Evolutionary conservation across 2,329 filamentous ascomycete genomes (phyloP).

Genomic region (Sporothrix brunneoviolacea): DNA sequence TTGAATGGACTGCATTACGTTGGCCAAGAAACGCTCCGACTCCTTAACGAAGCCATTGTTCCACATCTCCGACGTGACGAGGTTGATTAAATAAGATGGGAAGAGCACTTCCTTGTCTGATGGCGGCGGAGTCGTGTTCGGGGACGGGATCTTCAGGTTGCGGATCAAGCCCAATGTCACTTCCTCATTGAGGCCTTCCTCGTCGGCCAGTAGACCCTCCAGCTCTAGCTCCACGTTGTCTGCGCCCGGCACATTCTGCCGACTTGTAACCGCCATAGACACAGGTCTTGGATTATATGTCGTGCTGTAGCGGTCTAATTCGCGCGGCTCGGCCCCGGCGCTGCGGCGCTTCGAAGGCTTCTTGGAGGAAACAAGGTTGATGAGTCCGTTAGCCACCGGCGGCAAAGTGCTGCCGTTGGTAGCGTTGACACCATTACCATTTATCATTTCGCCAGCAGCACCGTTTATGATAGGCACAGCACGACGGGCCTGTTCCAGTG

Average conservation of each 20-base stretch:
- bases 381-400: constrained; percentile 65
- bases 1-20: constrained; percentile 99
- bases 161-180: constrained; percentile 93
- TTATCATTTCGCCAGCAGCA: constrained; percentile 43
- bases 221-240: constrained; percentile 95
- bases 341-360: constrained; percentile 85
- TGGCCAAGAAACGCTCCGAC: constrained; percentile 95
- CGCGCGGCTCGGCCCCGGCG: constrained; percentile 77
- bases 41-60: constrained; percentile 99
- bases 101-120: constrained; percentile 98
- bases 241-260: constrained; percentile 60
- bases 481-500: constrained; percentile 80
- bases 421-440: constrained; percentile 12
- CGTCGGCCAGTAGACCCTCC: constrained; percentile 86
- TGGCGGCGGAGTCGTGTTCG: constrained; percentile 77
- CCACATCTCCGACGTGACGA: constrained; percentile 99
- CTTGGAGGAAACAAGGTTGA: constrained; percentile 95
- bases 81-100: constrained; percentile 96
- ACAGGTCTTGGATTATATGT: constrained; percentile 92
- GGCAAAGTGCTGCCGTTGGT: constrained; percentile 34
- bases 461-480: constrained; percentile 65
- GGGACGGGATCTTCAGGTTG: constrained; percentile 91
- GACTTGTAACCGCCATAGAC: constrained; percentile 80
- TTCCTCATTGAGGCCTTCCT: constrained; percentile 93
- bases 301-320: constrained; percentile 82